Conservation (phyloP, 257 asterid genomes). For the Orobanche coerulescens region DNA sequence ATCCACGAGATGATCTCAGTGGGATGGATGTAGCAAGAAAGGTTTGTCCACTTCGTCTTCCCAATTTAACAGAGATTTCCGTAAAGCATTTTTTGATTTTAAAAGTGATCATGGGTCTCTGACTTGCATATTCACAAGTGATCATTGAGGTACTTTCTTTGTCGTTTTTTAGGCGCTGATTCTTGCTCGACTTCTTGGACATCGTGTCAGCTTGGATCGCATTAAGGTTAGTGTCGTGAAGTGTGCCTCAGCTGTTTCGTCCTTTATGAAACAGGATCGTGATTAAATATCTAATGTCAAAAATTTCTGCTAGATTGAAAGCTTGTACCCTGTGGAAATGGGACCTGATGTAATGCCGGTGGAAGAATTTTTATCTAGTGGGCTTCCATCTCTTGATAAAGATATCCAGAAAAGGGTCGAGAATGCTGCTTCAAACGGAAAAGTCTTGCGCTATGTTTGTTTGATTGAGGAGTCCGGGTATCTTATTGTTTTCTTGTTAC, state of each 20-base stretch:
- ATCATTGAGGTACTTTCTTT: slow-evolving; percentile 16
- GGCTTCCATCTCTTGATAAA: slow-evolving; percentile 68
- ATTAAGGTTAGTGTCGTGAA: slow-evolving; percentile 49
- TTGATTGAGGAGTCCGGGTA: slow-evolving; percentile 69
- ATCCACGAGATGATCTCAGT: slow-evolving; percentile 94
- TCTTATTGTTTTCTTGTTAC: slow-evolving; percentile 4
- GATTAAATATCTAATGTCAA: slow-evolving; percentile 7
- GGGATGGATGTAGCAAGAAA: slow-evolving; percentile 98
- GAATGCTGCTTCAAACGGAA: slow-evolving; percentile 64
- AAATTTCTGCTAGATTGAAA: slow-evolving; percentile 49
- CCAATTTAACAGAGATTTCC: slow-evolving; percentile 12
- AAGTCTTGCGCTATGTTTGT: slow-evolving; percentile 83
- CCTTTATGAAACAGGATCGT: background rate
- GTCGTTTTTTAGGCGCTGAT: slow-evolving; percentile 55
- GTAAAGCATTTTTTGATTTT: background rate
- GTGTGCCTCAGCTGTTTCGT: slow-evolving; percentile 13
- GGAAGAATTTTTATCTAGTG: slow-evolving; percentile 58
- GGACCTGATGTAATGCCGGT: slow-evolving; percentile 63
- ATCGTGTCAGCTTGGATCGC: slow-evolving; percentile 49
- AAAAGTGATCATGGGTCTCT: background rate
- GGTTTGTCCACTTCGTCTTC: slow-evolving; percentile 37
- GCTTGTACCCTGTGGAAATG: slow-evolving; percentile 82
- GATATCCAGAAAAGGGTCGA: slow-evolving; percentile 44
- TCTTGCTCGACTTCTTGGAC: slow-evolving; percentile 87
- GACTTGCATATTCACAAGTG: background rate